phyloP scores from a whole-genome alignment of 176 grass and related monocot genomes.

The Carex parvula region DNA sequence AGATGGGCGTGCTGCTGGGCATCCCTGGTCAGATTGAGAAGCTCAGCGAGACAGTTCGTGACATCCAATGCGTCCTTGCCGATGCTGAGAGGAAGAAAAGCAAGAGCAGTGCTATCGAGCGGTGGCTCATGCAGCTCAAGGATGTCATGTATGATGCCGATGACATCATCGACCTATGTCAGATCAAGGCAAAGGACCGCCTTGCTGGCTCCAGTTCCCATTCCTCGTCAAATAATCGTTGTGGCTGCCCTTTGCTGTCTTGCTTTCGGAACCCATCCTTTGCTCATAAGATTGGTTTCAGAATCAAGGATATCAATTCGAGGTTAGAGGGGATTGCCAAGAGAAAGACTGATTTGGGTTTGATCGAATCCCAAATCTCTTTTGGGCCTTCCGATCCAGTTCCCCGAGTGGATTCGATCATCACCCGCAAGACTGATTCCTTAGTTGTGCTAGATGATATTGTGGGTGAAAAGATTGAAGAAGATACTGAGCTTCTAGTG shows the following conservation, averaged over 20 bases:
- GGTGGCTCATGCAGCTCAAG: too few relatives aligned
- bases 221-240: not conserved
- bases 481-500: not conserved
- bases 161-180: too few relatives aligned
- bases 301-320: not conserved
- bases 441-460: not conserved
- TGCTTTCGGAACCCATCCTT: not conserved
- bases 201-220: not conserved
- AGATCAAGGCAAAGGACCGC: too few relatives aligned
- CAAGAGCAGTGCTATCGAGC: too few relatives aligned
- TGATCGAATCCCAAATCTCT: not conserved
- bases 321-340: not conserved
- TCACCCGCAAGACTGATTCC: not conserved
- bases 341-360: not conserved
- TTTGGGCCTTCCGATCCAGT: not conserved
- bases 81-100: too few relatives aligned
- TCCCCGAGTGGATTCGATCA: not conserved
- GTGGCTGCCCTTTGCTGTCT: not conserved
- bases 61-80: too few relatives aligned
- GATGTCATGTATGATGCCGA: too few relatives aligned
- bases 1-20: too few relatives aligned
- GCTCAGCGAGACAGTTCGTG: too few relatives aligned
- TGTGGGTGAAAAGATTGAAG: not conserved
- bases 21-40: too few relatives aligned
- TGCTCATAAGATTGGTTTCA: not conserved